Percentiles rank a stretch among this genome's conserved stretches.
Conservation (phyloP, 495 filamentous ascomycete species). For the Sordaria brevicollis region DNA sequence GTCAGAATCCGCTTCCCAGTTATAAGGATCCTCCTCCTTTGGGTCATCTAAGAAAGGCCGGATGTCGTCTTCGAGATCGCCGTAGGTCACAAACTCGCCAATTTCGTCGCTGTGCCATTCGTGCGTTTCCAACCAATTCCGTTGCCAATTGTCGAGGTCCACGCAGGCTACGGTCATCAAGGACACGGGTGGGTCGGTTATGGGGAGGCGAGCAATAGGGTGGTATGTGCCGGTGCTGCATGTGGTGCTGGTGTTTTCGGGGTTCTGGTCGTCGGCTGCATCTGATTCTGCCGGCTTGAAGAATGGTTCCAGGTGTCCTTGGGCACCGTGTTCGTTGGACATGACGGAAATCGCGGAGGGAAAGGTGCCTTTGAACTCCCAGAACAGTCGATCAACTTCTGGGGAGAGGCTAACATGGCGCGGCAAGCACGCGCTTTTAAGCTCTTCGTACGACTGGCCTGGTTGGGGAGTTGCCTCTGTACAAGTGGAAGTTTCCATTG, state of each 20-base stretch:
- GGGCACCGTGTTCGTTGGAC: conserved; percentile 1
- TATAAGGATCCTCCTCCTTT: conserved; percentile 4
- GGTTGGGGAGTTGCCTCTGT: not conserved
- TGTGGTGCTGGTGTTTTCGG: not conserved
- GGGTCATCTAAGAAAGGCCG: conserved; percentile 5
- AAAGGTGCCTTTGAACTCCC: conserved; percentile 12
- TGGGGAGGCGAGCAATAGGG: conserved; percentile 6
- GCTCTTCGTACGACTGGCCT: conserved; percentile 3
- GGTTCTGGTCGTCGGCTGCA: not conserved
- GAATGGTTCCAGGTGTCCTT: conserved; percentile 8
- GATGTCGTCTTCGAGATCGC: conserved; percentile 11
- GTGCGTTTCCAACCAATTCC: conserved; percentile 7
- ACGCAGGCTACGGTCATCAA: conserved; percentile 1
- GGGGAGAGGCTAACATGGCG: conserved; percentile 4
- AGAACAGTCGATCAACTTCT: conserved; percentile 11
- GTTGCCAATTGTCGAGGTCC: conserved; percentile 13
- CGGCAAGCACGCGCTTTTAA: conserved; percentile 1
- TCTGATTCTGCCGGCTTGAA: conserved; percentile 2
- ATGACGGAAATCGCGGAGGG: conserved; percentile 16
- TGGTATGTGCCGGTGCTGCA: conserved; percentile 14
- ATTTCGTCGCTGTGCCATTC: conserved; percentile 1
- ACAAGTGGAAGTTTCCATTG: not conserved
- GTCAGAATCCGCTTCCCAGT: conserved; percentile 9
- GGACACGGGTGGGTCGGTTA: conserved; percentile 16
- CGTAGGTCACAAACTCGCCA: conserved; percentile 7